Percentiles rank a stretch among this genome's conserved stretches.
Conservation (phyloP, 2,329 filamentous ascomycete genomes). For the Phaeosphaeriaceae sp. region DNA sequence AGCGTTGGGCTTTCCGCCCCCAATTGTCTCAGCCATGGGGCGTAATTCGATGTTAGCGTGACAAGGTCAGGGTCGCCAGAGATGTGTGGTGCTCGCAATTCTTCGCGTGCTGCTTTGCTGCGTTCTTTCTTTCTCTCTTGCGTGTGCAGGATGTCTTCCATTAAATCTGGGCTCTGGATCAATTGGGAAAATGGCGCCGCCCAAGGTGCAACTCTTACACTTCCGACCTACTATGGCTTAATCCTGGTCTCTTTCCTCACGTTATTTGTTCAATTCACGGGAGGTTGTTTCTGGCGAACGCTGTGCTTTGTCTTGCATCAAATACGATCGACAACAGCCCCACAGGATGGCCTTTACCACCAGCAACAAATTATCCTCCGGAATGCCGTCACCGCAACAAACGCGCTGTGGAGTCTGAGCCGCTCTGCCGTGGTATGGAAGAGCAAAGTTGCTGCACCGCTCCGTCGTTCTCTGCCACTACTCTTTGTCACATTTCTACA, state of each 20-base stretch:
- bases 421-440: slow-evolving; percentile 21
- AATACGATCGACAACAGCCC: slow-evolving; percentile 17
- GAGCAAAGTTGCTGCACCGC: slow-evolving; percentile 14
- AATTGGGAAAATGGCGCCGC: slow-evolving; percentile 24
- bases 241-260: slow-evolving; percentile 30
- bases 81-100: not conserved
- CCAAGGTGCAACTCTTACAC: slow-evolving; percentile 25
- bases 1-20: not conserved
- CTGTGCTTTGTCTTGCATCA: slow-evolving; percentile 32
- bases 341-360: slow-evolving; percentile 28
- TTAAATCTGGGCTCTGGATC: slow-evolving; percentile 20
- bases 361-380: slow-evolving; percentile 33
- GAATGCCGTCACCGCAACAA: slow-evolving; percentile 27
- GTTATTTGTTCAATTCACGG: slow-evolving; percentile 27
- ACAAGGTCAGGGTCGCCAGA: not conserved
- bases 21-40: not conserved
- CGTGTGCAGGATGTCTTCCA: slow-evolving; percentile 2
- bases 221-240: slow-evolving; percentile 18
- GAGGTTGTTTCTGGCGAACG: slow-evolving; percentile 28
- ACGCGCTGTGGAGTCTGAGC: slow-evolving; percentile 22
- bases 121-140: not conserved
- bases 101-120: not conserved
- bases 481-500: slow-evolving; percentile 16
- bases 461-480: slow-evolving; percentile 15
- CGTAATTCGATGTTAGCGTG: not conserved